Evolutionary conservation across 306 rosid genomes (phyloP), one percentile per base, ranked within the genome.

Genomic region (Medicago truncatula): DNA sequence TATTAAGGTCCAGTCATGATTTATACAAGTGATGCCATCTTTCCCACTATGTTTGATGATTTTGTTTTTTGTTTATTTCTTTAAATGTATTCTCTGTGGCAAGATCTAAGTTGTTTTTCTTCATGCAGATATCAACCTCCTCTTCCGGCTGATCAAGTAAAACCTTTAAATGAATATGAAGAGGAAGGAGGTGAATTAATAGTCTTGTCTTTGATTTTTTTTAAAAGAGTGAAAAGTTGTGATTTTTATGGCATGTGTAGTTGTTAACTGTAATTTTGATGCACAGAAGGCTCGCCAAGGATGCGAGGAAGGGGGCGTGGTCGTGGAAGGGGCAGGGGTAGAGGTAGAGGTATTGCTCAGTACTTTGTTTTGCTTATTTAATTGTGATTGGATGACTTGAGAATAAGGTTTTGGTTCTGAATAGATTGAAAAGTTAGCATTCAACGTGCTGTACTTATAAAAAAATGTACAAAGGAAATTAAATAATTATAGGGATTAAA

Each of bases 91-190:
- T 12, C 8, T 16, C 31, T 44, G 43, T 66, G 75, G n/a, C 47
- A 41, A 77, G 70, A 73, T 79, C 36, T 49, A 11, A 57, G 54
- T 80, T 9, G 56, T 40, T 31, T 16, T 34, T 53, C 62, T 54
- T n/a, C 31, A 52, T 82, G 74, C 85, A 93, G 98, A 76, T 91
- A 93, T 61, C 98, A 93, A 76, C 75, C 89, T 62, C 98, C 98
- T 68, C 85, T 91, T 70, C 92, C 96, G 1, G 88, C 52, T 50
- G 97, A 93, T 78, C 96, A 89, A 87, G 97, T 91, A 75, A 93
- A 86, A 86, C 98, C 91, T n/a, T 83, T 85, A 67, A 91, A 85
- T 77, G 93, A 87, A 75, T 86, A 88, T 53, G 93, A 87, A 56
- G 93, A 91, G 74, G 92, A 89, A 50, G 92, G 92, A 86, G 98